Evolutionary conservation across 2,329 filamentous ascomycete genomes (phyloP).

Genomic region (Aureobasidium uvarum): DNA sequence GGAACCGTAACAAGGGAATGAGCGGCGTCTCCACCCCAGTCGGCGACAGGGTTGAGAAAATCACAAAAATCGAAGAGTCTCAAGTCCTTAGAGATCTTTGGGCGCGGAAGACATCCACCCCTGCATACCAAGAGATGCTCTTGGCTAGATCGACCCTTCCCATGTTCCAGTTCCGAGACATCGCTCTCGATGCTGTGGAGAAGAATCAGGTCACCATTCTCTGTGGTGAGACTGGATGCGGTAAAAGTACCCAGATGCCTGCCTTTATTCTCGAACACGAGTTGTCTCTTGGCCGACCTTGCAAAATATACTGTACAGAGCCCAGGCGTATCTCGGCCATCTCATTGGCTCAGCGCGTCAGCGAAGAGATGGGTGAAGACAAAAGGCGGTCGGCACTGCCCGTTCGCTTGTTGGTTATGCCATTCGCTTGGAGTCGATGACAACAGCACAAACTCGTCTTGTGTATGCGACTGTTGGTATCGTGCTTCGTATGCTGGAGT

Average conservation of each 20-base stretch:
- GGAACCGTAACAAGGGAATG: conserved; percentile 42
- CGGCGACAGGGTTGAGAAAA: conserved; percentile 27
- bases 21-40: conserved; percentile 38
- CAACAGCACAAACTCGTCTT: conserved; percentile 74
- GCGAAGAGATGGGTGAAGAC: conserved; percentile 87
- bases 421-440: conserved; percentile 87
- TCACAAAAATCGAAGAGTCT: conserved; percentile 8
- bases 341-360: conserved; percentile 87
- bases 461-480: conserved; percentile 89
- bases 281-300: conserved; percentile 72
- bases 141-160: conserved; percentile 74
- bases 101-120: conserved; percentile 50
- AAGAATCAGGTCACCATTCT: conserved; percentile 84
- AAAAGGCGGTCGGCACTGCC: conserved; percentile 77
- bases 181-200: conserved; percentile 75
- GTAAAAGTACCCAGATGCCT: conserved; percentile 97
- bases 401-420: conserved; percentile 91
- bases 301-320: conserved; percentile 94
- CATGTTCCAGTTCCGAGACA: conserved; percentile 79
- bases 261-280: conserved; percentile 90
- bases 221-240: conserved; percentile 94
- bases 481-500: conserved; percentile 96
- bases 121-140: conserved; percentile 74
- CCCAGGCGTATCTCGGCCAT: conserved; percentile 95
- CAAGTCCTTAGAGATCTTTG: conserved; percentile 50